Conservation (phyloP, 148 eudicot genomes). For the Bassia scoparia region DNA sequence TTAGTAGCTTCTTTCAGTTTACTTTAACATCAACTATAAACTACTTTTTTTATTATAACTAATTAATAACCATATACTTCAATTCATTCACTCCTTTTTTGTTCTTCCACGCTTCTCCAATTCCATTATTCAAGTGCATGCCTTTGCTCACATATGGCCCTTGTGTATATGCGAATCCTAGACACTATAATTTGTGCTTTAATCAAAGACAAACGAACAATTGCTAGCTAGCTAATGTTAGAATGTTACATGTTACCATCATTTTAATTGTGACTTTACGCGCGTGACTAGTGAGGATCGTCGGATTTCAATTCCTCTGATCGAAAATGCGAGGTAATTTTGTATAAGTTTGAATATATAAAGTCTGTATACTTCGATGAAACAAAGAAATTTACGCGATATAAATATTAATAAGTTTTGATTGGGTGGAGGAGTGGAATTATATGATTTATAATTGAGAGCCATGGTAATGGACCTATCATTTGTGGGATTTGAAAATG, state of each 20-base stretch:
- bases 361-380: too few species aligned
- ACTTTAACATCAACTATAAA: conserved; percentile 13
- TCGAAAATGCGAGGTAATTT: too few species aligned
- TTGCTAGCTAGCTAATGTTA: too few species aligned
- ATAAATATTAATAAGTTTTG: too few species aligned
- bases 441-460: background rate
- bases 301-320: too few species aligned
- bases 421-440: background rate
- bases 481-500: background rate
- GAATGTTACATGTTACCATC: too few species aligned
- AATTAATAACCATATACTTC: conserved; percentile 10
- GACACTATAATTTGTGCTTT: background rate
- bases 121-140: conserved; percentile 4
- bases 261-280: too few species aligned
- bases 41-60: background rate
- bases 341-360: too few species aligned
- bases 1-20: conserved; percentile 8
- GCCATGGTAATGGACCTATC: background rate
- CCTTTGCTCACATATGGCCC: background rate
- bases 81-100: conserved; percentile 10
- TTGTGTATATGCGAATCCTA: background rate
- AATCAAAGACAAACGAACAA: too few species aligned
- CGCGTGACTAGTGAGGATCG: too few species aligned
- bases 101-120: background rate
- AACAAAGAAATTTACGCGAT: too few species aligned